Evolutionary conservation across 495 filamentous ascomycete species (phyloP).

Genomic region (Penicillium cinerascens): DNA sequence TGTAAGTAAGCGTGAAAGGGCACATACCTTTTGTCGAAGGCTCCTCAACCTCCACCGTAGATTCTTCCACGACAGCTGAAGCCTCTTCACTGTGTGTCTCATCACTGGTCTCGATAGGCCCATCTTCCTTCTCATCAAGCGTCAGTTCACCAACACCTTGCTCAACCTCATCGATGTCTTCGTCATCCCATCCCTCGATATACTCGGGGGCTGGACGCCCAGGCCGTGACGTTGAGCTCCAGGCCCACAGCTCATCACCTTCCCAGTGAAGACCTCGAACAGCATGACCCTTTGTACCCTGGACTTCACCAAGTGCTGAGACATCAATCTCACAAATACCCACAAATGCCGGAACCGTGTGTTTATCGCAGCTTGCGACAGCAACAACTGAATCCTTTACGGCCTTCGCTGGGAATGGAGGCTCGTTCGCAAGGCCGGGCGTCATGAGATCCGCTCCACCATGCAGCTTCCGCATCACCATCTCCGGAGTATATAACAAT

Average conservation of each 20-base stretch:
- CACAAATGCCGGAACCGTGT: conserved; percentile 61
- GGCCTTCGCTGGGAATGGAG: conserved; percentile 61
- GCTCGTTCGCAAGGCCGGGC: conserved; percentile 64
- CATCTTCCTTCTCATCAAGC: conserved; percentile 32
- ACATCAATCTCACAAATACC: conserved; percentile 68
- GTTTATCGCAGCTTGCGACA: conserved; percentile 59
- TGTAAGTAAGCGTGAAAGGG: not conserved
- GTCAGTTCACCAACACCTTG: conserved; percentile 38
- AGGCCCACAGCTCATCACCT: conserved; percentile 70
- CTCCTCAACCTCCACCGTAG: conserved; percentile 43
- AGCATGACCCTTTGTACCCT: conserved; percentile 64
- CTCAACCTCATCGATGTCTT: conserved; percentile 36
- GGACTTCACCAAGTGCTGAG: conserved; percentile 51
- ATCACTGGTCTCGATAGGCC: conserved; percentile 25
- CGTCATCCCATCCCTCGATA: conserved; percentile 44
- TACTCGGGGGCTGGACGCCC: conserved; percentile 50
- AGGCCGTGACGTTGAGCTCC: conserved; percentile 54
- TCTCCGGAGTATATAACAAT: conserved; percentile 58
- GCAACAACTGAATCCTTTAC: conserved; percentile 61
- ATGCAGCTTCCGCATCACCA: conserved; percentile 62
- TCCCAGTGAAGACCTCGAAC: conserved; percentile 68
- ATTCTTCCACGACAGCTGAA: conserved; percentile 9
- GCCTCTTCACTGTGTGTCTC: conserved; percentile 21
- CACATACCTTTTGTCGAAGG: conserved; percentile 53
- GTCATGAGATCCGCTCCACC: conserved; percentile 73